phyloP scores from a whole-genome alignment of 257 asterid species.

The Leptodermis oblonga region DNA sequence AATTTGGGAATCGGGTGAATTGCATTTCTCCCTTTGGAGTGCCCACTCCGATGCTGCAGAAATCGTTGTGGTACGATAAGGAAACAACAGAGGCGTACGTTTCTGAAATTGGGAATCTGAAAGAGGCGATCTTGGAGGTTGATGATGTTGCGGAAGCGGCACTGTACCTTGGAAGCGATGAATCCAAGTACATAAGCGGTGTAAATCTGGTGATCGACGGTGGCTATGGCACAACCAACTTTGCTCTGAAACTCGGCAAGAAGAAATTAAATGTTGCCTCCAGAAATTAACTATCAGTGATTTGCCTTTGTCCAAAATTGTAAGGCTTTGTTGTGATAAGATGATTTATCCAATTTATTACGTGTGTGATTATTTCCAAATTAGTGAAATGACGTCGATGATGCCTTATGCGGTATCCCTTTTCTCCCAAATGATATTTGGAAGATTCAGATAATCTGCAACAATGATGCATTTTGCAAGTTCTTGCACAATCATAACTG shows the following conservation, averaged over 20 bases:
- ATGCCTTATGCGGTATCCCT: too few species aligned
- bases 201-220: conserved; percentile 39
- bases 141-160: conserved; percentile 38
- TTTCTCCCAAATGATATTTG: too few species aligned
- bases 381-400: too few species aligned
- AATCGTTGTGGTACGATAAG: background rate
- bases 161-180: conserved; percentile 29
- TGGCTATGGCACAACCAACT: conserved; percentile 34
- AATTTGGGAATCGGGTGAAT: conserved; percentile 26
- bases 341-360: too few species aligned
- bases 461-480: too few species aligned
- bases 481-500: too few species aligned
- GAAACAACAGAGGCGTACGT: conserved; percentile 16
- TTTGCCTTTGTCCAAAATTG: too few species aligned
- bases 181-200: conserved; percentile 33
- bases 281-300: too few species aligned
- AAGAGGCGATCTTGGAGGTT: conserved; percentile 16
- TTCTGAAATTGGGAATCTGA: conserved; percentile 23
- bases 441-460: too few species aligned
- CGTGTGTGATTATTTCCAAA: too few species aligned
- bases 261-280: too few species aligned
- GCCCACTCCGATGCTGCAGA: conserved; percentile 23
- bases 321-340: too few species aligned
- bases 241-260: conserved; percentile 29
- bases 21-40: conserved; percentile 25